Conservation (phyloP, 2,329 filamentous ascomycete genomes). For the Trichoderma cornu-damae region DNA sequence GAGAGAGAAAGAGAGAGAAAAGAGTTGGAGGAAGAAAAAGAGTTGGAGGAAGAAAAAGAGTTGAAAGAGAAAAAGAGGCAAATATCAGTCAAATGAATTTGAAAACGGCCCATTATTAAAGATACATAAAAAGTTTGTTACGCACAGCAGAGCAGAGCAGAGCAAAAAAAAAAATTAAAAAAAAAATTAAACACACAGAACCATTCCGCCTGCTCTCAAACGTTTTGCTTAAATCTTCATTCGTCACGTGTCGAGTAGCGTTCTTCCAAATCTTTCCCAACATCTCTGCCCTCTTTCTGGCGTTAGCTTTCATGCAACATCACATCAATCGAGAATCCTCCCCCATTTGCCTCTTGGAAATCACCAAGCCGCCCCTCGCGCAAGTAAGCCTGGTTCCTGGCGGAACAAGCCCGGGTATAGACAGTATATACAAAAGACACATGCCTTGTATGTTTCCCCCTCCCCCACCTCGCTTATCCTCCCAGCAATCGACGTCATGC, state of each 20-base stretch:
- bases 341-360: not conserved
- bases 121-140: conserved; percentile 9
- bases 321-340: not conserved
- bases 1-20: too few species aligned
- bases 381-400: conserved; percentile 5
- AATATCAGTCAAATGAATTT: not conserved
- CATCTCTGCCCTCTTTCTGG: not conserved
- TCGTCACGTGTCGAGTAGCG: conserved; percentile 5
- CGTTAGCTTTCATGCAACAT: not conserved
- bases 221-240: not conserved
- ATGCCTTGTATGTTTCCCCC: conserved; percentile 14
- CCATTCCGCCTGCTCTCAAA: not conserved
- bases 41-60: not conserved
- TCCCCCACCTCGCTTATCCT: not conserved
- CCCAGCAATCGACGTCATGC: not conserved
- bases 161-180: too few species aligned
- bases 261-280: conserved; percentile 3
- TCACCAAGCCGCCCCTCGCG: conserved; percentile 1
- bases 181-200: too few species aligned
- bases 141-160: not conserved
- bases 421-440: conserved; percentile 20
- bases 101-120: conserved; percentile 16
- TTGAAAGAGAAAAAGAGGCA: not conserved
- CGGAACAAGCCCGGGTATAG: conserved; percentile 11
- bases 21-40: too few species aligned